phyloP scores from a whole-genome alignment of 768 basidiomycete species.

The Macrolepiota dolichaula region DNA sequence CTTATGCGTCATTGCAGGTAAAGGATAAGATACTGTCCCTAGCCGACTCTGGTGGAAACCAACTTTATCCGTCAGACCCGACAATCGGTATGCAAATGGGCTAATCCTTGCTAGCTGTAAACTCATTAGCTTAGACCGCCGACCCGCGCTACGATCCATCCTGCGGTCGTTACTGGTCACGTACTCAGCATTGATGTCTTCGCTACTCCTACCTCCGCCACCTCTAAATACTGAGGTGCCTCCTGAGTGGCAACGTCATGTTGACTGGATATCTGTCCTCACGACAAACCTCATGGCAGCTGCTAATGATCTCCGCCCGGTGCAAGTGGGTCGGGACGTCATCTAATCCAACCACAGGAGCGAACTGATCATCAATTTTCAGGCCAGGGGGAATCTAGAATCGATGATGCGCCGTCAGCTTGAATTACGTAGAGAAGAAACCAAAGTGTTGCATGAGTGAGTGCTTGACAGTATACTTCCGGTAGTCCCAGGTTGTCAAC shows the following conservation, averaged over 20 bases:
- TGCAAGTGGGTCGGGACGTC: constrained; percentile 54
- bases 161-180: constrained; percentile 77
- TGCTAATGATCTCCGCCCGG: constrained; percentile 85
- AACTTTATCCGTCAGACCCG: constrained; percentile 76
- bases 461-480: constrained; percentile 19
- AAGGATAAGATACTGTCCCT: constrained; percentile 81
- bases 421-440: constrained; percentile 71
- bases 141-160: constrained; percentile 68
- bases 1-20: constrained; percentile 41
- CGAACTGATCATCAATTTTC: not conserved
- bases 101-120: not conserved
- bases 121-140: constrained; percentile 53
- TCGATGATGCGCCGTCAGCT: constrained; percentile 79
- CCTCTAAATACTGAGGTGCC: constrained; percentile 38
- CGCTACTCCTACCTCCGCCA: constrained; percentile 66
- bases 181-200: constrained; percentile 69
- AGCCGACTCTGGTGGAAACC: constrained; percentile 76
- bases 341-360: not conserved
- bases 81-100: constrained; percentile 47
- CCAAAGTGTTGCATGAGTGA: constrained; percentile 64
- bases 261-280: constrained; percentile 80
- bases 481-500: not conserved
- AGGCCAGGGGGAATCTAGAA: constrained; percentile 83
- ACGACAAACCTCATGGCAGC: constrained; percentile 88
- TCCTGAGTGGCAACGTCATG: constrained; percentile 71